Conservation (phyloP, 768 basidiomycete genomes). For the Crucibulum laeve region DNA sequence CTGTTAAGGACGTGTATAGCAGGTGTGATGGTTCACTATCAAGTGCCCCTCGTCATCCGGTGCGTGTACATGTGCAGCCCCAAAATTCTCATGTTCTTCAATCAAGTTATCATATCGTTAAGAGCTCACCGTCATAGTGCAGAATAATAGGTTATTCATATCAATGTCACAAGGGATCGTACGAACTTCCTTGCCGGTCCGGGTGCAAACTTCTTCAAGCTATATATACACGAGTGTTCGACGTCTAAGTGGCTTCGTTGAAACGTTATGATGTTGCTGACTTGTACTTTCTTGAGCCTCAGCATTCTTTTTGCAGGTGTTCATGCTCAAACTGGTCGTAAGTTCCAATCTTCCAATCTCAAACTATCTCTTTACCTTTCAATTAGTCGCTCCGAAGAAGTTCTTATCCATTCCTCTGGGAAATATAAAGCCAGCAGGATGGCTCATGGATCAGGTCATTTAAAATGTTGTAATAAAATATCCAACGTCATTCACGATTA, state of each 20-base stretch:
- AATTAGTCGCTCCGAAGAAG: slow-evolving; percentile 37
- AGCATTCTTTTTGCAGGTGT: neutral
- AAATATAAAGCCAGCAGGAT: slow-evolving; percentile 32
- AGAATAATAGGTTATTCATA: too few species aligned
- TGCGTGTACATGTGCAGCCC: too few species aligned
- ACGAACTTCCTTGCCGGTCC: neutral
- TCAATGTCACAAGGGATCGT: too few species aligned
- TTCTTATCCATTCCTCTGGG: slow-evolving; percentile 36
- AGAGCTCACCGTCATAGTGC: too few species aligned
- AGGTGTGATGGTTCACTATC: too few species aligned
- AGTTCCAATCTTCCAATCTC: slow-evolving; percentile 5
- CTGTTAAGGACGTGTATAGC: too few species aligned
- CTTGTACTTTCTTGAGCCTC: neutral
- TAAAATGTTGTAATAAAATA: neutral
- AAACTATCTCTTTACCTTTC: neutral
- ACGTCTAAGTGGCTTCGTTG: too few species aligned
- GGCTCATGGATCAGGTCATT: slow-evolving; percentile 37
- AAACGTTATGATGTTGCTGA: neutral
- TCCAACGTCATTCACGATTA: neutral
- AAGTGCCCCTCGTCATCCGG: too few species aligned
- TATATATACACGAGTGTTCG: too few species aligned
- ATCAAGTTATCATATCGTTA: too few species aligned
- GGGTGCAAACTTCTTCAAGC: neutral
- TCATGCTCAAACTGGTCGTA: slow-evolving; percentile 20
- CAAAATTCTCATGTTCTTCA: too few species aligned